Percentiles rank a stretch among this genome's conserved stretches.
Conservation (phyloP, 495 filamentous ascomycete species). For the Penicilliopsis zonata region DNA sequence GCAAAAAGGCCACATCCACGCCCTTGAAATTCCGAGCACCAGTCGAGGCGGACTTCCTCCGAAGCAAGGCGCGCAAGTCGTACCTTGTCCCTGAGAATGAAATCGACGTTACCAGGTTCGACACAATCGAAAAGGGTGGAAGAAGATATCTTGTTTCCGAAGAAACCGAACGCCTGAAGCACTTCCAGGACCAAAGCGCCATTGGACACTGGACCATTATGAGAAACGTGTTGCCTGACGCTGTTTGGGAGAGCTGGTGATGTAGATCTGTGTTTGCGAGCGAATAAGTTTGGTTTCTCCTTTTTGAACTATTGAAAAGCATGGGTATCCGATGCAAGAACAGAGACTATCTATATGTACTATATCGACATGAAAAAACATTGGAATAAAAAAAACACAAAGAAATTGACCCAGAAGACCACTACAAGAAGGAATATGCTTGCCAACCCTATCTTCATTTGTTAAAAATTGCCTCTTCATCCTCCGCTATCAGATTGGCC, state of each 20-base stretch:
- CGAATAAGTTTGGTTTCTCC: neutral
- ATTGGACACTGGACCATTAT: conserved; percentile 85
- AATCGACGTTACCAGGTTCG: conserved; percentile 42
- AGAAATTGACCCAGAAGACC: too few relatives aligned
- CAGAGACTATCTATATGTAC: neutral
- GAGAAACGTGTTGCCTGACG: conserved; percentile 65
- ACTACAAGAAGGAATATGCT: too few relatives aligned
- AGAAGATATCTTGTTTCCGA: conserved; percentile 12
- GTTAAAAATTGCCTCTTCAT: conserved; percentile 4
- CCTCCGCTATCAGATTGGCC: conserved; percentile 3
- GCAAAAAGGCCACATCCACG: conserved; percentile 28
- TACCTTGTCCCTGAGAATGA: conserved; percentile 68
- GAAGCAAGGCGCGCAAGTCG: conserved; percentile 51
- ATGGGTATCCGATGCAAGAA: neutral
- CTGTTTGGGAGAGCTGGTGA: conserved; percentile 87
- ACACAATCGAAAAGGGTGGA: conserved; percentile 20
- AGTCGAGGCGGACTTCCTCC: conserved; percentile 52
- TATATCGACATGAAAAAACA: neutral
- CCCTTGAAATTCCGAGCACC: conserved; percentile 58
- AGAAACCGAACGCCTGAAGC: conserved; percentile 44
- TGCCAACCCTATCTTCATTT: too few relatives aligned
- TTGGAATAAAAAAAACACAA: neutral
- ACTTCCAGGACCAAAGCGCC: conserved; percentile 63
- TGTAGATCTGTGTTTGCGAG: too few relatives aligned
- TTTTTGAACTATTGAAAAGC: neutral